Conservation (phyloP, 2,329 filamentous ascomycete species). For the Penicillium sp. region DNA sequence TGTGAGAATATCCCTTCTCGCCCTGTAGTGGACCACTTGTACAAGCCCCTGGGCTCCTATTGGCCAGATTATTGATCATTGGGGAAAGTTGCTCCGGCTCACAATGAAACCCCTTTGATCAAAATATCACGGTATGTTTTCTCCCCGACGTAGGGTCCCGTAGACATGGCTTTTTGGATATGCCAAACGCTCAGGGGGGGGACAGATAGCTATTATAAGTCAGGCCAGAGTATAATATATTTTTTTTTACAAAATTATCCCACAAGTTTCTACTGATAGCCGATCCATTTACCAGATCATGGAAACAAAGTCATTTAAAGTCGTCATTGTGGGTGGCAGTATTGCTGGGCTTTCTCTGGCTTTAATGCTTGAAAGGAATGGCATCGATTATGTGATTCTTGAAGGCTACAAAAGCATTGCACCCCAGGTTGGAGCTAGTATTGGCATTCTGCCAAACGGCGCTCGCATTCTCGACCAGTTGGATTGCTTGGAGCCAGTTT, state of each 20-base stretch:
- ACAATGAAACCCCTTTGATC: neutral
- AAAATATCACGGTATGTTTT: neutral
- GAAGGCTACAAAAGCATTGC: slow-evolving; percentile 46
- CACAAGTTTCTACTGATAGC: too few relatives aligned
- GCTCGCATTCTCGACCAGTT: slow-evolving; percentile 52
- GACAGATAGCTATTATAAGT: neutral
- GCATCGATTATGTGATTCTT: slow-evolving; percentile 48
- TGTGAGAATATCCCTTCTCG: neutral
- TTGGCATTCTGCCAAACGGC: slow-evolving; percentile 48
- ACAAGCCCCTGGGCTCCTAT: neutral
- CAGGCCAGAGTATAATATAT: neutral
- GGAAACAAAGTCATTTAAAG: slow-evolving; percentile 18
- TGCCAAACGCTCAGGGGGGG: neutral
- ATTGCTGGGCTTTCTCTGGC: slow-evolving; percentile 49
- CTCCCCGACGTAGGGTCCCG: neutral
- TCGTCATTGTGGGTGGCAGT: slow-evolving; percentile 51
- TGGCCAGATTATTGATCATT: slow-evolving; percentile 7
- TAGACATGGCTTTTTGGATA: neutral
- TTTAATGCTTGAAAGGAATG: slow-evolving; percentile 45
- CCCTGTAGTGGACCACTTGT: neutral
- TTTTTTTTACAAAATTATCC: too few relatives aligned
- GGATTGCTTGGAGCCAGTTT: slow-evolving; percentile 36
- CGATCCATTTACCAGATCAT: neutral
- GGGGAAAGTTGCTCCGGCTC: neutral
- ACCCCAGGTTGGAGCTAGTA: slow-evolving; percentile 49